phyloP scores from a whole-genome alignment of 352 stramenopile genomes.

The Phytophthora citrophthora region DNA sequence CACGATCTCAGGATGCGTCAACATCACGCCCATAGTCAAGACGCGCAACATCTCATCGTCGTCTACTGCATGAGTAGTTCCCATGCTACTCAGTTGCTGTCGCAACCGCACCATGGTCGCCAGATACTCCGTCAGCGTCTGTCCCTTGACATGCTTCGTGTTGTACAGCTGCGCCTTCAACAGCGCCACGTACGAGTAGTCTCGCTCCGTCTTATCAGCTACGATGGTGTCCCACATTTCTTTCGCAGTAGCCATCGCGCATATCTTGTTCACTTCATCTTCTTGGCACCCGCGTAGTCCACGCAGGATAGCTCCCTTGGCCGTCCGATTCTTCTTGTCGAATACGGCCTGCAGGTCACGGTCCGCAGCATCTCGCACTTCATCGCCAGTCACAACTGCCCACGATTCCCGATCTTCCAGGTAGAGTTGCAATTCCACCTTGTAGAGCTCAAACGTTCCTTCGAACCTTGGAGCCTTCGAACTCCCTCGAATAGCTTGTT shows the following conservation, averaged over 20 bases:
- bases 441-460: constrained; percentile 18
- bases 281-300: not conserved
- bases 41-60: too few species aligned
- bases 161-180: not conserved
- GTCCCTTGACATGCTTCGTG: not conserved
- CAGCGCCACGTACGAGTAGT: constrained; percentile 3
- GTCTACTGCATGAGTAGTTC: too few species aligned
- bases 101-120: too few species aligned
- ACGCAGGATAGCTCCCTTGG: not conserved
- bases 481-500: not conserved
- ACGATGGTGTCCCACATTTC: not conserved
- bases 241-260: not conserved
- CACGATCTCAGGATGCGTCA: too few species aligned
- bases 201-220: not conserved
- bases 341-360: not conserved
- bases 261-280: not conserved
- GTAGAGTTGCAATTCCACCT: constrained; percentile 9
- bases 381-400: not conserved
- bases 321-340: constrained; percentile 1
- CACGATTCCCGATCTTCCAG: constrained; percentile 5
- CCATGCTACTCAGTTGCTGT: too few species aligned
- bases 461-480: constrained; percentile 1
- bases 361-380: not conserved
- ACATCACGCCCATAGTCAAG: too few species aligned
- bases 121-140: not conserved